Conservation (phyloP, 768 basidiomycete genomes). For the Podaxis sp. region DNA sequence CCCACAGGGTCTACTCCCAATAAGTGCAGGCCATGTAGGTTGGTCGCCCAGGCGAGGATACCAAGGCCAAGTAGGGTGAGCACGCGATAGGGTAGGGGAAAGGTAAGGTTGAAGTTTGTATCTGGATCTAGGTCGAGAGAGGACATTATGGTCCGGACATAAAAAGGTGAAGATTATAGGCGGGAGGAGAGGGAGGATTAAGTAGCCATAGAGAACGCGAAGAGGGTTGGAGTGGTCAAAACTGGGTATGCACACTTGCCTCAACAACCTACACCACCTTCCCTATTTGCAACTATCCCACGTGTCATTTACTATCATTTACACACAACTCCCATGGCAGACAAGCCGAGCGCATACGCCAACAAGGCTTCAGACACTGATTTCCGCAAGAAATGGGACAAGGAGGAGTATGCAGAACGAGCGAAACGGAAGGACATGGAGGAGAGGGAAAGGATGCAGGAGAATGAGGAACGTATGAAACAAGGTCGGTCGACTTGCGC, state of each 20-base stretch:
- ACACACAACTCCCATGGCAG: constrained; percentile 28
- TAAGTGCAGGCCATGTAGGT: constrained; percentile 78
- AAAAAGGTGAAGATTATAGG: neutral
- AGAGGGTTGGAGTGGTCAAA: neutral
- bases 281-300: constrained; percentile 5
- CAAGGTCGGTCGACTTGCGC: constrained; percentile 52
- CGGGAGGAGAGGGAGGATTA: neutral
- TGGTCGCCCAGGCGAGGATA: constrained; percentile 88
- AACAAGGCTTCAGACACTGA: constrained; percentile 63
- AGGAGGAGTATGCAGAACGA: constrained; percentile 83
- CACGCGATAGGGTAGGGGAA: constrained; percentile 93
- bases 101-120: constrained; percentile 48
- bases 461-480: constrained; percentile 81
- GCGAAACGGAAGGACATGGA: constrained; percentile 82
- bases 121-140: constrained; percentile 28
- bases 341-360: constrained; percentile 39
- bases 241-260: neutral
- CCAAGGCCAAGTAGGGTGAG: constrained; percentile 77
- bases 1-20: constrained; percentile 71
- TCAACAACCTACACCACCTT: neutral
- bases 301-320: neutral
- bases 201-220: constrained; percentile 3
- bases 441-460: constrained; percentile 78
- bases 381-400: constrained; percentile 92
- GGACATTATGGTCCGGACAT: constrained; percentile 15